Conservation (phyloP, 2,329 filamentous ascomycete genomes). For the Didymella arachidicola region DNA sequence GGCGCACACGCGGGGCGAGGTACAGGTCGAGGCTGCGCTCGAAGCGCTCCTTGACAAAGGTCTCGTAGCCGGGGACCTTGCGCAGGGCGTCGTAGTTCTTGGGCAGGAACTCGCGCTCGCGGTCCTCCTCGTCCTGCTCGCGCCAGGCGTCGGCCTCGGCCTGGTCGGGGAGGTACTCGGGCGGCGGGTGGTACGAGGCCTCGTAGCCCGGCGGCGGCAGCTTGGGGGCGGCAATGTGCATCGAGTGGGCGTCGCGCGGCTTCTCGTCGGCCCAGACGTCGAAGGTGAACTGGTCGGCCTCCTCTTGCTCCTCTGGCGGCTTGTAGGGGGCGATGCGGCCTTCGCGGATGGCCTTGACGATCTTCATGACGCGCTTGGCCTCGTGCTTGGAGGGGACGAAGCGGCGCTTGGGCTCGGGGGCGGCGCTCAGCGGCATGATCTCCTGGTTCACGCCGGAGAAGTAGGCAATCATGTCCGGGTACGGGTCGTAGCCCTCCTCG, state of each 20-base stretch:
- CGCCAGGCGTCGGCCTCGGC: constrained; percentile 88
- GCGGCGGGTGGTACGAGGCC: constrained; percentile 93
- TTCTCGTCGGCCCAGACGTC: constrained; percentile 96
- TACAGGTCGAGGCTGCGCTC: constrained; percentile 96
- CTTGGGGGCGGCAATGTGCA: constrained; percentile 96
- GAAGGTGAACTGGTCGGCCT: constrained; percentile 76
- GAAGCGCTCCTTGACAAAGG: constrained; percentile 93
- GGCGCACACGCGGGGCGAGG: constrained; percentile 86
- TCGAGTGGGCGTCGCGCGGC: constrained; percentile 78
- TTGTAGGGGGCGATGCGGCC: constrained; percentile 92
- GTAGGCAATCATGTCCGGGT: constrained; percentile 91
- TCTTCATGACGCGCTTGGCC: constrained; percentile 94
- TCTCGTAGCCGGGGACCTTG: constrained; percentile 89
- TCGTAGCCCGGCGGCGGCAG: constrained; percentile 92
- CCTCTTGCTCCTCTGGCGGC: constrained; percentile 75
- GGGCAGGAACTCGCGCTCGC: constrained; percentile 87
- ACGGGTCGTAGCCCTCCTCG: constrained; percentile 89
- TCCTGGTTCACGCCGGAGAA: constrained; percentile 85
- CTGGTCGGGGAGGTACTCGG: constrained; percentile 88
- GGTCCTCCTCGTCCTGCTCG: constrained; percentile 84
- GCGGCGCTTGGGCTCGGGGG: constrained; percentile 92
- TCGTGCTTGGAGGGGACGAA: constrained; percentile 98
- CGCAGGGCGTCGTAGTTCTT: constrained; percentile 82
- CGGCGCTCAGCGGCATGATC: constrained; percentile 92
- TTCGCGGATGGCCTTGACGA: constrained; percentile 93